Evolutionary conservation across 352 stramenopile species (phyloP).

Genomic region (Globisporangium megalacanthum): DNA sequence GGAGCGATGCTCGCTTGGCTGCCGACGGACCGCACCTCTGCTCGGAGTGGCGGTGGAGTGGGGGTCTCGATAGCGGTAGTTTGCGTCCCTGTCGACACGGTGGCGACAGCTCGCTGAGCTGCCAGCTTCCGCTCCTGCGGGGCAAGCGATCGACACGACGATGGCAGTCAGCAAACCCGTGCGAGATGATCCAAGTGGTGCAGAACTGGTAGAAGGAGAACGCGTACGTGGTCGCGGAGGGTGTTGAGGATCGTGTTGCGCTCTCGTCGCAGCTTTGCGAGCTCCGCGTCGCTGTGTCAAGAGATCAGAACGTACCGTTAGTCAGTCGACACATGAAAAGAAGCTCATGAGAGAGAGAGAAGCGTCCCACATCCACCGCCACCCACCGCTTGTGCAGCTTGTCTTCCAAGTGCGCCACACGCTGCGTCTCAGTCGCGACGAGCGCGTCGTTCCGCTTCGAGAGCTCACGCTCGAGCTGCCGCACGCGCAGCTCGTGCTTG

Average conservation of each 20-base stretch:
- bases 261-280: conserved; percentile 52
- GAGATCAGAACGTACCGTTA: background rate
- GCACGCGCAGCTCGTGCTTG: conserved; percentile 55
- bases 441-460: conserved; percentile 40
- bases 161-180: too few species aligned
- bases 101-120: conserved; percentile 6
- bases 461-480: conserved; percentile 58
- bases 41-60: background rate
- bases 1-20: conserved; percentile 3
- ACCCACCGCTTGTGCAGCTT: conserved; percentile 36
- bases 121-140: conserved; percentile 29
- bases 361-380: too few species aligned
- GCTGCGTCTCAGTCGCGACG: conserved; percentile 32
- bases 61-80: conserved; percentile 9
- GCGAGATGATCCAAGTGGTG: background rate
- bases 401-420: conserved; percentile 34
- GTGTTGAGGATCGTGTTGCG: conserved; percentile 57
- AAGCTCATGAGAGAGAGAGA: background rate
- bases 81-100: conserved; percentile 15
- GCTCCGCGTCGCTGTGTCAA: conserved; percentile 41
- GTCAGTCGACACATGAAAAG: background rate
- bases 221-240: conserved; percentile 37
- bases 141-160: background rate
- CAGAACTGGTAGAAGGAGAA: background rate
- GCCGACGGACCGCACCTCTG: background rate